Evolutionary conservation across 768 basidiomycete genomes (phyloP), one percentile per base, ranked within the genome.

Genomic region (Pholiota conissans): DNA sequence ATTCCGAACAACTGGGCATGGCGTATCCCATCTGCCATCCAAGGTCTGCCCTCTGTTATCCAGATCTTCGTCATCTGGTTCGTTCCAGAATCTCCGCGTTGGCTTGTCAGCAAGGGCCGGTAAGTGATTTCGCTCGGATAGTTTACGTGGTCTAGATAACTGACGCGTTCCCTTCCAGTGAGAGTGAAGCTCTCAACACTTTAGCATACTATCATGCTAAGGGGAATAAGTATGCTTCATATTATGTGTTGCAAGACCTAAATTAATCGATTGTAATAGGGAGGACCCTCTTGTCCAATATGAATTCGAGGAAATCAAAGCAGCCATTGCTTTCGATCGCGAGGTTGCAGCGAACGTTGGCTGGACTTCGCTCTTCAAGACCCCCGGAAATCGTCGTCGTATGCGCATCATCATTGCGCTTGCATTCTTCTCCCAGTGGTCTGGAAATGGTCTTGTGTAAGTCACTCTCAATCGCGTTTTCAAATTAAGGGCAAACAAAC

Each of bases 71-170:
- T 90, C 46, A 73, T 91, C 57, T 81, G 79, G 68, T 80, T 87
- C 65, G 77, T 79, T 5, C 89, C 89, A 32, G 90, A 92, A 68
- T 86, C 85, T 1, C 90, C 91, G 24, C 82, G 89, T 73, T 92
- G 81, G 81, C 73, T 90, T 40, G 65, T 90, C 57, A 82, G 76
- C 70, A 86, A 87, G 67, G 89, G 89, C 18, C 65, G 65, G 70
- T 69, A 45, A 51, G 67, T 20, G 42, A 29, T 0, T 29, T 16
- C 22, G 3, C 18, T 14, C 20, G 26, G 0, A 2, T 27, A n/a
- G 8, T 46, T 28, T 10, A 18, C 10, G 14, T 3, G 3, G 1
- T 16, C 30, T 13, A 14, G 42, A 16, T 26, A 8, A 52, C 11
- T 20, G 18, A 32, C 3, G n/a, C 10, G 14, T 11, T 14, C 1